Conservation (phyloP, 192 early-diverging fungal species). For the Podila horticola region DNA sequence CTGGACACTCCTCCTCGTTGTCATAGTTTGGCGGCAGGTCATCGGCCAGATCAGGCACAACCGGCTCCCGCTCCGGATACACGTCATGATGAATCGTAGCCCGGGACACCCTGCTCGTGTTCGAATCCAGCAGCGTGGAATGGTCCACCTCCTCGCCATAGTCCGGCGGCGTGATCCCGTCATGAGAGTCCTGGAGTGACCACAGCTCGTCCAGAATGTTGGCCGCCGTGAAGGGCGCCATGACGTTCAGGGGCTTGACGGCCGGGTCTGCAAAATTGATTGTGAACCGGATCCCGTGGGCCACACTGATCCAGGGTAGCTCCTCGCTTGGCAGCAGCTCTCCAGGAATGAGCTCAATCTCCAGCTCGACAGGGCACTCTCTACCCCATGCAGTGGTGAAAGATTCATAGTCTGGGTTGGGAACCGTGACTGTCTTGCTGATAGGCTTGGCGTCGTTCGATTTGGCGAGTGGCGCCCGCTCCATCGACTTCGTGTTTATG, state of each 20-base stretch:
- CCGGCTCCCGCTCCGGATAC: conserved; percentile 39
- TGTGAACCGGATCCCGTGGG: conserved; percentile 6
- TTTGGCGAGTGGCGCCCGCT: neutral
- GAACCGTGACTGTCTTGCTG: conserved; percentile 19
- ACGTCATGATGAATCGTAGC: conserved; percentile 7
- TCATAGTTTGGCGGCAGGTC: conserved; percentile 40
- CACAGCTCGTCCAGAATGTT: conserved; percentile 30
- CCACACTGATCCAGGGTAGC: conserved; percentile 17
- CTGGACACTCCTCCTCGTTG: conserved; percentile 11
- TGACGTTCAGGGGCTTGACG: conserved; percentile 17
- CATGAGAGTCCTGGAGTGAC: conserved; percentile 12
- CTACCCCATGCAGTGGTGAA: conserved; percentile 31
- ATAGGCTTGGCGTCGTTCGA: conserved; percentile 5
- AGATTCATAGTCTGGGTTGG: conserved; percentile 32
- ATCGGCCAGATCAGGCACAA: conserved; percentile 26
- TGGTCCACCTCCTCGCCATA: conserved; percentile 21
- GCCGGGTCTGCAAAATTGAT: conserved; percentile 4
- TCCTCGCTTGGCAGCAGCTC: conserved; percentile 16
- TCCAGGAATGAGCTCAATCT: conserved; percentile 11
- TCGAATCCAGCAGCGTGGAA: conserved; percentile 31
- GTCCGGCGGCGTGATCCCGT: conserved; percentile 28
- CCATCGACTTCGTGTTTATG: no score
- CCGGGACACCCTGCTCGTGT: conserved; percentile 25
- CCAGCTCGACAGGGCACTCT: conserved; percentile 27
- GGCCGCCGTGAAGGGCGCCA: conserved; percentile 25